Evolutionary conservation across 805 yeast genomes (phyloP).

Genomic region (Candida cerambycidarum): DNA sequence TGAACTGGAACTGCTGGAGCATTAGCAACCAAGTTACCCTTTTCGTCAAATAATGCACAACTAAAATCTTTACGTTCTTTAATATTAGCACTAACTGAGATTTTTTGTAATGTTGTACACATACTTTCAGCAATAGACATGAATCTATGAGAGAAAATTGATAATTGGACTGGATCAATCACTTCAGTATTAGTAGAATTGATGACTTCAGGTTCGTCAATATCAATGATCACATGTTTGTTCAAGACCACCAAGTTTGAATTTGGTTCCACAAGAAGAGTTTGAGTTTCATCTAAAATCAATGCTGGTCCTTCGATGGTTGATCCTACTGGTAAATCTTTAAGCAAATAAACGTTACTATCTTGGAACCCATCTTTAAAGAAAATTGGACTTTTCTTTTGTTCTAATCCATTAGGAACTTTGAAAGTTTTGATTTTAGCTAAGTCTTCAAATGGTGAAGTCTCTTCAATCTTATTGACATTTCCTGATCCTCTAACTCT

Average conservation of each 20-base stretch:
- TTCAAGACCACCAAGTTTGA: slow-evolving; percentile 55
- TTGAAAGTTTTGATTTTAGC: slow-evolving; percentile 2
- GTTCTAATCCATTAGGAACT: slow-evolving; percentile 5
- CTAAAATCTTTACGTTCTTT: slow-evolving; percentile 82
- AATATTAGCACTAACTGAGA: slow-evolving; percentile 79
- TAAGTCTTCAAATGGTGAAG: slow-evolving; percentile 46
- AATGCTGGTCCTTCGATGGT: slow-evolving; percentile 69
- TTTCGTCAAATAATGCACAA: slow-evolving; percentile 76
- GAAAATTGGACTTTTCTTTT: slow-evolving; percentile 37
- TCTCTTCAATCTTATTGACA: slow-evolving; percentile 44
- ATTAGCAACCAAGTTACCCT: slow-evolving; percentile 80
- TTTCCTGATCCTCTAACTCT: slow-evolving; percentile 72
- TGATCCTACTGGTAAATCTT: slow-evolving; percentile 53
- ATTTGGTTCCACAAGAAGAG: slow-evolving; percentile 68
- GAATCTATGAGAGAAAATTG: slow-evolving; percentile 79
- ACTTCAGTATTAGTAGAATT: slow-evolving; percentile 13
- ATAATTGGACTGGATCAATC: slow-evolving; percentile 68
- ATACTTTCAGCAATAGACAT: slow-evolving; percentile 91
- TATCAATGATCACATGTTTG: slow-evolving; percentile 58
- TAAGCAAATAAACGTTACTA: slow-evolving; percentile 52
- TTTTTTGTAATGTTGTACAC: slow-evolving; percentile 78
- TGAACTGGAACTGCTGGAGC: slow-evolving; percentile 91
- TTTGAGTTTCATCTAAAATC: slow-evolving; percentile 78
- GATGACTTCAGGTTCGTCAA: slow-evolving; percentile 12
- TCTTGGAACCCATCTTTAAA: slow-evolving; percentile 52